These are phyloP conservation scores for Fraxinus paxiana DNA, from an alignment of 305 asterid genomes.

Conservation along the genomic window DNA sequence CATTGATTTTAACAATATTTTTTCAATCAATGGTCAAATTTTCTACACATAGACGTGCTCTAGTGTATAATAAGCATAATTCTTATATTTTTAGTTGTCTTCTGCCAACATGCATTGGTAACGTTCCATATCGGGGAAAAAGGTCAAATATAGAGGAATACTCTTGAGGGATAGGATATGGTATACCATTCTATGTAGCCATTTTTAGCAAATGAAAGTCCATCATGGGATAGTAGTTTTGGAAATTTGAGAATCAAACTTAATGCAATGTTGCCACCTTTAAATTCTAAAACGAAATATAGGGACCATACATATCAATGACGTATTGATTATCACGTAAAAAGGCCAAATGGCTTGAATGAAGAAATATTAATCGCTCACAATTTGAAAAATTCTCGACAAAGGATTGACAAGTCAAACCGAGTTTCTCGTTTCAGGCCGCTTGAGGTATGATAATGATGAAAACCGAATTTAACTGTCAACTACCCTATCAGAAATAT, in stretches of 20 bases:
- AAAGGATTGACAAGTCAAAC: not conserved
- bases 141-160: not conserved
- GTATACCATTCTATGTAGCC: not conserved
- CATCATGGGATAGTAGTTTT: not conserved
- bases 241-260: not conserved
- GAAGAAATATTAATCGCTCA: not conserved
- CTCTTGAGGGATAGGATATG: not conserved
- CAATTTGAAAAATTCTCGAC: not conserved
- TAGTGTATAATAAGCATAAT: not conserved
- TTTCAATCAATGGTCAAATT: too few relatives aligned
- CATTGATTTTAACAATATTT: not conserved
- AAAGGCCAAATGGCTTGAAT: not conserved
- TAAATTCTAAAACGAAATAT: not conserved
- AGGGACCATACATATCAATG: not conserved
- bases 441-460: not conserved
- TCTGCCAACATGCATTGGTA: not conserved
- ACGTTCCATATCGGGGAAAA: not conserved
- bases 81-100: not conserved
- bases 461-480: not conserved
- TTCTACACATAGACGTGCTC: not conserved
- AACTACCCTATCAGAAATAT: not conserved
- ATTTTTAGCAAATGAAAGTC: not conserved
- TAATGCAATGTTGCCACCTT: not conserved
- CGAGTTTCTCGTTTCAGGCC: not conserved
- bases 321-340: not conserved